Evolutionary conservation across 78 protist species (phyloP).

Genomic region (Speleostelium caveatum): DNA sequence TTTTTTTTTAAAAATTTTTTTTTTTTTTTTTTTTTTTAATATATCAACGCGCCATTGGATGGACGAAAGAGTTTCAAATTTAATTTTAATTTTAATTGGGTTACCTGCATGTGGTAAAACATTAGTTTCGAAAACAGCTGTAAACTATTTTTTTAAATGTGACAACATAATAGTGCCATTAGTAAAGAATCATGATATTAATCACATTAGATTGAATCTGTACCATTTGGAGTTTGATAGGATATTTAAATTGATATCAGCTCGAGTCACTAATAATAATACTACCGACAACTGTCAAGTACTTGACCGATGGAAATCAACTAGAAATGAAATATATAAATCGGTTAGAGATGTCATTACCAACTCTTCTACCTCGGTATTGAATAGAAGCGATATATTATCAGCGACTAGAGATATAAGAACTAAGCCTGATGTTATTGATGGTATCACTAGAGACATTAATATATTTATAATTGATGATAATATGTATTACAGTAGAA

Average conservation of each 20-base stretch:
- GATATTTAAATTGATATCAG: neutral
- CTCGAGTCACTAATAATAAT: too few relatives aligned
- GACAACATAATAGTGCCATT: too few relatives aligned
- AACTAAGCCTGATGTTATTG: neutral
- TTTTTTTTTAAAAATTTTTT: too few relatives aligned
- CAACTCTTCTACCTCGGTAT: neutral
- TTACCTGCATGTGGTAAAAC: constrained; percentile 19
- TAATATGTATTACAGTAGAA: constrained; percentile 13
- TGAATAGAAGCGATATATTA: neutral
- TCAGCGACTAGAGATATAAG: neutral
- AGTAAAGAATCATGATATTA: neutral
- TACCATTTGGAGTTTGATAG: constrained; percentile 3
- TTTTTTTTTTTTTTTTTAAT: too few relatives aligned
- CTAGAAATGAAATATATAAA: neutral
- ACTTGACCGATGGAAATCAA: neutral
- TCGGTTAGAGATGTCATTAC: neutral
- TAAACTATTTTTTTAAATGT: neutral
- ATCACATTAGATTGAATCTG: neutral
- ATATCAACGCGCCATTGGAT: too few relatives aligned
- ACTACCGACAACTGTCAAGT: neutral
- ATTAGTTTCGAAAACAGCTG: neutral
- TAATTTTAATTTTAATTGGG: neutral
- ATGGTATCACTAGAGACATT: neutral
- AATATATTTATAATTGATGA: constrained; percentile 1
- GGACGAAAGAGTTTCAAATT: too few relatives aligned